These are phyloP conservation scores for Syzygium grande DNA, from an alignment of 345 rosid species.

Conservation along the genomic window DNA sequence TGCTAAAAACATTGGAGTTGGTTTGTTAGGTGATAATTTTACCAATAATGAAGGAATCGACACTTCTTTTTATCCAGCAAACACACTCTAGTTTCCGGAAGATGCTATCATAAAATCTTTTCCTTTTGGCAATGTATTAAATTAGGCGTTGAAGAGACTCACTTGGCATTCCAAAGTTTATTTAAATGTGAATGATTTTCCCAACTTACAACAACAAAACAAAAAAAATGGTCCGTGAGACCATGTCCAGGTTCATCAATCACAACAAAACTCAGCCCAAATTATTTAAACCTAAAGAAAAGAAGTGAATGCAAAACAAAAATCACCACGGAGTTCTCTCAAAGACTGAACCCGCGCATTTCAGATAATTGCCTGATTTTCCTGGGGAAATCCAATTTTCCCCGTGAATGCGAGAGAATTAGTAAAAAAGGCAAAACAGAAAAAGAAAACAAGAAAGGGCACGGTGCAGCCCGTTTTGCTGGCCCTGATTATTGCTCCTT, in stretches of 20 bases:
- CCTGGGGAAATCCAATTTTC: not conserved
- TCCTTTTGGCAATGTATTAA: no score
- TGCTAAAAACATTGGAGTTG: no score
- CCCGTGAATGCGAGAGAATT: not conserved
- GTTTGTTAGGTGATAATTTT: not conserved
- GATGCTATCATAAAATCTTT: no score
- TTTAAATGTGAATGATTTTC: no score
- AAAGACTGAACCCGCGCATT: not conserved
- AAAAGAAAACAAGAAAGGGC: no score
- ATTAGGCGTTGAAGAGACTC: no score
- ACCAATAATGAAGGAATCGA: not conserved
- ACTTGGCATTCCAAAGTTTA: no score
- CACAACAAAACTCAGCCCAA: not conserved
- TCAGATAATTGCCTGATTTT: not conserved
- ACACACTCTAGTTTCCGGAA: not conserved
- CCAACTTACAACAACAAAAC: no score
- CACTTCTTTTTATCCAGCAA: not conserved
- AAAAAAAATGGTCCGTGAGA: no score
- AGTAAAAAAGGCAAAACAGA: not conserved
- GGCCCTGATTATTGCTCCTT: no score
- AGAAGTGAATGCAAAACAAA: no score
- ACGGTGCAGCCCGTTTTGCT: no score
- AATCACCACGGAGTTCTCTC: not conserved
- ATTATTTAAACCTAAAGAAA: not conserved
- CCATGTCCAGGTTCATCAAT: not conserved